Evolutionary conservation across 2,329 filamentous ascomycete species (phyloP).

Genomic region (Alternaria ventricosa): DNA sequence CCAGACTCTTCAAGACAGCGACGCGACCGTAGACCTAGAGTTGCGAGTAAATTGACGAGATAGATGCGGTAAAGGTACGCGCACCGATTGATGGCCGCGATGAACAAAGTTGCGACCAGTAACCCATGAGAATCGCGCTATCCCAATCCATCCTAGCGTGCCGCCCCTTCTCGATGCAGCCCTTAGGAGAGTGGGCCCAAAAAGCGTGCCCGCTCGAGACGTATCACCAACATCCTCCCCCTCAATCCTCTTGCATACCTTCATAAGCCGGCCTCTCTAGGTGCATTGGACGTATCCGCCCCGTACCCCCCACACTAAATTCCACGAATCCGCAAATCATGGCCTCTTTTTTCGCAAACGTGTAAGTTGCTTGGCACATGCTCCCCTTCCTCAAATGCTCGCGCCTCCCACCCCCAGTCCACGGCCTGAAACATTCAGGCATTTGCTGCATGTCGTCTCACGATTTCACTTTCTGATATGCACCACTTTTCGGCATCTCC

Average conservation of each 20-base stretch:
- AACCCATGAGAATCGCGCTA: constrained; percentile 28
- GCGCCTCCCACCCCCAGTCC: constrained; percentile 24
- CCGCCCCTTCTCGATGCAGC: constrained; percentile 39
- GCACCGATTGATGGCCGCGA: constrained; percentile 2
- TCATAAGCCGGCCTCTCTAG: constrained; percentile 23
- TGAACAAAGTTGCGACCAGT: constrained; percentile 33
- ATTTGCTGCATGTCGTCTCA: constrained; percentile 34
- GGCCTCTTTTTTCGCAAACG: constrained; percentile 52
- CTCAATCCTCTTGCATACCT: constrained; percentile 31
- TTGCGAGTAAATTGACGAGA: neutral
- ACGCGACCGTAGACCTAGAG: neutral
- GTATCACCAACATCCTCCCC: constrained; percentile 39
- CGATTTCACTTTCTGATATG: constrained; percentile 21
- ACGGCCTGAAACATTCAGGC: constrained; percentile 39
- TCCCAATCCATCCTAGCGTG: constrained; percentile 29
- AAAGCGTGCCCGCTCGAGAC: constrained; percentile 37
- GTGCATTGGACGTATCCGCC: constrained; percentile 13
- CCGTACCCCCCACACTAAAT: constrained; percentile 12
- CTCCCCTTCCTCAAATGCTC: constrained; percentile 39
- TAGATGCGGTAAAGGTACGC: constrained; percentile 4
- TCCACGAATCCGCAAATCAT: constrained; percentile 29
- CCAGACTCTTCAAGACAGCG: neutral
- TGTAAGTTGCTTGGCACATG: constrained; percentile 50
- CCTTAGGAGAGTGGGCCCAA: constrained; percentile 29
- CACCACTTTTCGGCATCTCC: constrained; percentile 10